Evolutionary conservation across 2,329 filamentous ascomycete genomes (phyloP), one percentile per base, ranked within the genome.

Genomic region (Didymellaceae sp.): DNA sequence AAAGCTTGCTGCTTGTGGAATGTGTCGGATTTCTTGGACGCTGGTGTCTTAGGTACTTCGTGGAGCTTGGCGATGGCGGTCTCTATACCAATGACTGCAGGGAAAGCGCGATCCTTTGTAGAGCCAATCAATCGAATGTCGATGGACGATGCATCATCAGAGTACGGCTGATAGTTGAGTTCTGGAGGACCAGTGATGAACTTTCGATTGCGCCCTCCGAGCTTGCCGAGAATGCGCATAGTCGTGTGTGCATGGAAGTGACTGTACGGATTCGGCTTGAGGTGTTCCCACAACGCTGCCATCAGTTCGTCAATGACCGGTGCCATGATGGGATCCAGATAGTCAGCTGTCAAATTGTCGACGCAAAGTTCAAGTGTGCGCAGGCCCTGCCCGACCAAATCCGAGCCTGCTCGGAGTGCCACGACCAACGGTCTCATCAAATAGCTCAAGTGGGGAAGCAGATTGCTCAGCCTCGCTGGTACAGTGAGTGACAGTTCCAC

Each of bases 281-380:
- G 81, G 71, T 99, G 95, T 57, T 97, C 92, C 81, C 96, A 99
- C 1, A 99, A 80, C 1, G 93, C 93, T 37, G 91, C 94, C 94
- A 99, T 99, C 34, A 99, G 80, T 68, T 99, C 94, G 64, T 99
- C 93, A 73, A 99, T 97, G 20, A 97, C 95, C 0, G 94, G 95
- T 2, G 93, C 91, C 93, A 99, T 99, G 65, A 99, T 97, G 0
- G 94, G 95, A 63, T 99, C 94, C 11, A 99, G 79, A 67, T 99
- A 99, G 66, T 99, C 94, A 0, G 94, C 93, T 0, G 95, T 99
- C 0, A 99, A 82, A 63, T 99, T 99, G 58, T 99, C 94, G 14
- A 99, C 94, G 66, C 94, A 99, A 2, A 99, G 83, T 67, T 99
- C 94, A 5, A 99, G 78, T 0, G 94, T 99, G 21, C 95, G 82